phyloP scores from a whole-genome alignment of 805 yeast species.

The Metschnikowia lachancei region DNA sequence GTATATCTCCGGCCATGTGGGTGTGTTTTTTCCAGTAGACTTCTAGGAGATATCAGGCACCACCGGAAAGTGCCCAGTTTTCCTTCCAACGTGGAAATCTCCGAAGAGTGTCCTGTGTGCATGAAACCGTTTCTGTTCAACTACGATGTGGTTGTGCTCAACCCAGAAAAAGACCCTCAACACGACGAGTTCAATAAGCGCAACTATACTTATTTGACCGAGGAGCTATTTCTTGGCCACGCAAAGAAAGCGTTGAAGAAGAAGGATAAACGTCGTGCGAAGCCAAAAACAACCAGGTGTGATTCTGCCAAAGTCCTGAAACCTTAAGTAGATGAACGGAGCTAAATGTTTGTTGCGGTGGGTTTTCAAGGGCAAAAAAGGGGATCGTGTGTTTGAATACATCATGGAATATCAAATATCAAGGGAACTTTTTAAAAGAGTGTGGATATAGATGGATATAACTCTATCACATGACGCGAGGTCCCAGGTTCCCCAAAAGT shows the following conservation, averaged over 20 bases:
- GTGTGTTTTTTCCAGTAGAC: conserved; percentile 32
- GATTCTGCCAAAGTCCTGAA: conserved; percentile 2
- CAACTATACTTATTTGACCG: conserved; percentile 15
- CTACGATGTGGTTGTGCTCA: conserved; percentile 33
- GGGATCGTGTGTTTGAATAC: no score
- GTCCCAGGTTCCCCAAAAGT: no score
- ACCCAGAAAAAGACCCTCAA: conserved; percentile 21
- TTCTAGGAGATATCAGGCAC: conserved; percentile 21
- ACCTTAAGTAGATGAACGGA: no score
- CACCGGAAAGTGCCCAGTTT: conserved; percentile 10
- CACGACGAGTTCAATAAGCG: conserved; percentile 14
- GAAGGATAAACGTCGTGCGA: conserved; percentile 1
- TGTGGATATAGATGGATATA: no score
- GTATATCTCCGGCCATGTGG: conserved; percentile 40
- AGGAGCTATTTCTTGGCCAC: conserved; percentile 23
- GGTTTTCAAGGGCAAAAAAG: no score
- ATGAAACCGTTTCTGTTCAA: conserved; percentile 20
- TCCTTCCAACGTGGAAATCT: conserved; percentile 7
- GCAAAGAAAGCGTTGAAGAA: conserved; percentile 20
- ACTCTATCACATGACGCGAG: no score
- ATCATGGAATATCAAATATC: no score
- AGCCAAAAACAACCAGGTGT: not conserved
- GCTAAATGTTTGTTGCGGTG: no score
- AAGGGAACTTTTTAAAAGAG: no score
- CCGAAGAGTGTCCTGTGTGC: conserved; percentile 35